Base-by-base conservation (phyloP, 148 eudicot species). In the Vaccinium myrtillus region DNA sequence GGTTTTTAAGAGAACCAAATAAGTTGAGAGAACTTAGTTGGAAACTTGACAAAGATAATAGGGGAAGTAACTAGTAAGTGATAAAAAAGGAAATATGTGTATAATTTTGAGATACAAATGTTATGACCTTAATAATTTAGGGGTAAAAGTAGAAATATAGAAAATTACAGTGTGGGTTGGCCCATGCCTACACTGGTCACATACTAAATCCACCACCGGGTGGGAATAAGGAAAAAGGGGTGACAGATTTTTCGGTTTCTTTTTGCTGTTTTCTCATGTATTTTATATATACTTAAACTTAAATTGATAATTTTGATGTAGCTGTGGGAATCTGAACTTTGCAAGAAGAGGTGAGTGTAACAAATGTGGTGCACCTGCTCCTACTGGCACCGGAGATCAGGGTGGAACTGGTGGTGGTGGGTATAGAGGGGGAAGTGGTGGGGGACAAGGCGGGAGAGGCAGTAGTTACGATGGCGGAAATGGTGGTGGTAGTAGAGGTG, bases 241-340 rank as follows among this genome's bases (percentile, higher is more conserved):
- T 21, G 23, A 80, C 4, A 56, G 70, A 39, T 43, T 21, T 46
- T 46, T 70, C 25, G 30, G 30, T 25, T 51, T 75, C 32, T 4
- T 56, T 8, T 74, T 82, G 27, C 32, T 12, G 56, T 36, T 13
- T 19, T 63, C 79, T 46, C 12, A 14, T 32, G 59, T 59, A 32
- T 81, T 54, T 36, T n/a, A 58, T 80, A 36, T 36, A 36, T 55
- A 82, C 84, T 88, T 83, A 87, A 85, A 56, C 77, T 36, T 36
- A 36, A 36, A 36, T 2, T 84, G 55, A 14, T 71, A 15, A 77
- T 71, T 32, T 78, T 77, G 71, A 58, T 92, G 92, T 86, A 97
- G 99, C 84, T 97, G 98, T 84, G 98, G 96, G 85, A 97, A 97
- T 87, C 50, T 92, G 90, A 97, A 97, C 89, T 97, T 97, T 89